Percentiles rank a stretch among this genome's conserved stretches.
Conservation (phyloP, 192 early-diverging fungal species). For the Coemansia furcata region DNA sequence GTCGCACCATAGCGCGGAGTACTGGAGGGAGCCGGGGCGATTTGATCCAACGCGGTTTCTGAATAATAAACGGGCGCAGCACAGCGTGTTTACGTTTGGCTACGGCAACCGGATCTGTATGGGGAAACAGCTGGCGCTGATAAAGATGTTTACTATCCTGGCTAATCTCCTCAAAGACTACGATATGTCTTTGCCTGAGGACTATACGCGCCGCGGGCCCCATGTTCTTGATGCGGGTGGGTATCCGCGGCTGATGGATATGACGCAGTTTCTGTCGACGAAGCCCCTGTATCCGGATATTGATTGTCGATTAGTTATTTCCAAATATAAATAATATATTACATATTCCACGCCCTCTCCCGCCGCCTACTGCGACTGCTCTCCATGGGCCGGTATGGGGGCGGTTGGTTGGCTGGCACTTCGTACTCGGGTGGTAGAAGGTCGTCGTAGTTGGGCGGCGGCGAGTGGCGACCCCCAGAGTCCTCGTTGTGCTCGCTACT, state of each 20-base stretch:
- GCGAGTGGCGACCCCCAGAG: conserved; percentile 5
- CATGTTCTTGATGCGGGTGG: conserved; percentile 6
- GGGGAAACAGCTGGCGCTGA: conserved; percentile 33
- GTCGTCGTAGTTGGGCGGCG: conserved; percentile 41
- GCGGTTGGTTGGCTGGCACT: conserved; percentile 14
- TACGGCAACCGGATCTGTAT: conserved; percentile 30
- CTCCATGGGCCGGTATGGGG: conserved; percentile 29
- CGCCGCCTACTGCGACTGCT: not conserved
- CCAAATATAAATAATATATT: not conserved
- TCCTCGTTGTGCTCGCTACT: not conserved
- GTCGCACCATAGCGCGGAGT: conserved; percentile 6
- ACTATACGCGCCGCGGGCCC: conserved; percentile 11
- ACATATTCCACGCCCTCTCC: not conserved
- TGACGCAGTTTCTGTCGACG: conserved; percentile 11
- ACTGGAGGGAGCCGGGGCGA: conserved; percentile 17
- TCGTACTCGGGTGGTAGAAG: conserved; percentile 37
- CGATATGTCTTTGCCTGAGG: conserved; percentile 9
- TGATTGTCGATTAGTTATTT: conserved; percentile 24
- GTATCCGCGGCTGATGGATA: conserved; percentile 22
- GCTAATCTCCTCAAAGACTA: conserved; percentile 30
- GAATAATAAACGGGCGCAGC: not conserved
- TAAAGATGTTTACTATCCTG: conserved; percentile 29
- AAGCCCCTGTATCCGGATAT: conserved; percentile 20
- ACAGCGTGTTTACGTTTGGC: conserved; percentile 39
- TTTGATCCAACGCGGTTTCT: conserved; percentile 25